Percentiles rank a stretch among this genome's conserved stretches.
These are phyloP conservation scores for Camellia japonica DNA, from an alignment of 148 eudicot genomes.

Conservation along the genomic window DNA sequence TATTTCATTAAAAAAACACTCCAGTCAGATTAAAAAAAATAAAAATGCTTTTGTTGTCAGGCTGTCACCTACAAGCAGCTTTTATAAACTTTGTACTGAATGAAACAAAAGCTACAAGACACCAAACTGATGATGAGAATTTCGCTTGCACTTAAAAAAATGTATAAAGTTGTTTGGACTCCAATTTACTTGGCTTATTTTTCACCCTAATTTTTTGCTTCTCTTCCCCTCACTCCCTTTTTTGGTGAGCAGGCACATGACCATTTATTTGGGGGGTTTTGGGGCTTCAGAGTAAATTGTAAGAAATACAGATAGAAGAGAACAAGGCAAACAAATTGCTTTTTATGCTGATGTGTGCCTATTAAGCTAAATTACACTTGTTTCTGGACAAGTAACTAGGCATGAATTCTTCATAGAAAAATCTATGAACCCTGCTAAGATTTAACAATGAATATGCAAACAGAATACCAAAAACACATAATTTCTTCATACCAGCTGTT, in stretches of 20 bases:
- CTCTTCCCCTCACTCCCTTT: too few relatives aligned
- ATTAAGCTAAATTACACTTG: not conserved
- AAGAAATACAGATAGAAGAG: too few relatives aligned
- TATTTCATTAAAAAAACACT: not conserved
- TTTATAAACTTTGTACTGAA: not conserved
- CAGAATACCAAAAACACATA: not conserved
- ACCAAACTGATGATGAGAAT: not conserved
- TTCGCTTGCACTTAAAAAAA: not conserved
- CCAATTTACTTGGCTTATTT: not conserved
- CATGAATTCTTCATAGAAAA: not conserved
- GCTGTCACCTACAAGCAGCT: not conserved
- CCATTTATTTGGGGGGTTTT: too few relatives aligned
- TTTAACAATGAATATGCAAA: not conserved
- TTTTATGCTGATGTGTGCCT: too few relatives aligned
- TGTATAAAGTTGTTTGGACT: not conserved
- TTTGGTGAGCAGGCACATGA: too few relatives aligned
- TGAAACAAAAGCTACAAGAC: not conserved
- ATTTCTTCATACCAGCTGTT: not conserved
- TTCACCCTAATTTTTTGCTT: too few relatives aligned
- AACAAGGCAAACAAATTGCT: too few relatives aligned
- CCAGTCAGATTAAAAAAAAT: not conserved
- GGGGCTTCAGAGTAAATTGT: too few relatives aligned
- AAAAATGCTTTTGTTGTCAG: not conserved
- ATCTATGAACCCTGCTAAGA: not conserved
- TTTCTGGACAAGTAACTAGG: not conserved